phyloP scores from a whole-genome alignment of 2,329 filamentous ascomycete species.

The Botrytis sinoallii region DNA sequence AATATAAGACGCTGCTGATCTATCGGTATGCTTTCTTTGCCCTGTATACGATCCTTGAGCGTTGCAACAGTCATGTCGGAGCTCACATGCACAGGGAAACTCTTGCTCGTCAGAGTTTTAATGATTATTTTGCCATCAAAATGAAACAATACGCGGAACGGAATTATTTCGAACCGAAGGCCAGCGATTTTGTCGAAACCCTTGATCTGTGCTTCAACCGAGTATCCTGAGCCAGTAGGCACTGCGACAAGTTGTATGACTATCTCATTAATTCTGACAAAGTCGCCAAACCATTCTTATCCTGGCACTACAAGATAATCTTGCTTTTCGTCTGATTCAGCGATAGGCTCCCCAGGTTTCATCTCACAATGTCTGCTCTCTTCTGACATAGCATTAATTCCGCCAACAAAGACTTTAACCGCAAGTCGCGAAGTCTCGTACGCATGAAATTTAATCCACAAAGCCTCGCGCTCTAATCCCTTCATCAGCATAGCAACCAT shows the following conservation, averaged over 20 bases:
- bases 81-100: background rate
- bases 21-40: background rate
- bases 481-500: background rate
- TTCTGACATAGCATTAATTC: conserved; percentile 44
- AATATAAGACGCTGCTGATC: background rate
- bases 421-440: conserved; percentile 32
- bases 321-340: conserved; percentile 30
- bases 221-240: conserved; percentile 16
- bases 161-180: conserved; percentile 16
- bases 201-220: conserved; percentile 19
- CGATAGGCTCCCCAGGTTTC: conserved; percentile 24
- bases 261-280: conserved; percentile 17
- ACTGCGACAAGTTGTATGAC: conserved; percentile 22
- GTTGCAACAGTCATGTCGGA: background rate
- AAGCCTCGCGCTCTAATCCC: conserved; percentile 40
- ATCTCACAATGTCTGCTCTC: background rate
- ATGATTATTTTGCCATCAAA: background rate
- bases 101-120: background rate
- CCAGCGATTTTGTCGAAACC: conserved; percentile 9
- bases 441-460: conserved; percentile 42
- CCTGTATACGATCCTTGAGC: background rate
- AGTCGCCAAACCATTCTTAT: conserved; percentile 22
- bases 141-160: background rate
- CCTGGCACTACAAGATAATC: conserved; percentile 39
- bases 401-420: conserved; percentile 42